Base-by-base conservation (phyloP, 331 rosid species). In the Ulmus americana region DNA sequence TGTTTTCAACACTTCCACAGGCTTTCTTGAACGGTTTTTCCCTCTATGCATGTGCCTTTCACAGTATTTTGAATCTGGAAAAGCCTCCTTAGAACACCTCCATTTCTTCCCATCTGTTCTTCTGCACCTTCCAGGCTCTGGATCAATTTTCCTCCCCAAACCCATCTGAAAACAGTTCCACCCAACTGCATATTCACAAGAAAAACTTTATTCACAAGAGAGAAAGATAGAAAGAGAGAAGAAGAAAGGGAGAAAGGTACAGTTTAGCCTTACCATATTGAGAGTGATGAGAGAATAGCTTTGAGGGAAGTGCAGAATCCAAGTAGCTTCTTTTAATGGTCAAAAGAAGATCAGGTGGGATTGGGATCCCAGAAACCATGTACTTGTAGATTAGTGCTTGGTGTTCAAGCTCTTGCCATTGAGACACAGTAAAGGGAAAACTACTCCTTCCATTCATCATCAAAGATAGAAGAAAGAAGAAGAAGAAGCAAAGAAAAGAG, bases 31-130 rank as follows among this genome's bases (percentile, higher is more conserved):
- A 94, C 99, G 99, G 81, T 90, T 90, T 28, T 94, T 94, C 39
- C 97, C 95, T 85, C 97, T 82, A 55, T 94, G 99, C 99, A 94
- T 94, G 89, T 94, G 99, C 72, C 96, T 94, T 71, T 94, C 96
- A 54, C 97, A 94, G 88, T 94, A 94, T 65, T 94, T 94, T 0
- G 99, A 94, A 78, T 85, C 96, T 45, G 84, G 88, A 70, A 76
- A 94, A 2, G 99, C 99, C 57, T 87, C 97, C 70, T 94, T 94
- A 7, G 99, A 90, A 52, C 97, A 94, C 66, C 99, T 84, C 99
- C 99, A 90, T 74, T 94, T 94, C 57, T 94, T 94, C 5, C 99
- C 99, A 67, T 94, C 99, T 12, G 99, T 94, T 87, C 99, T 87
- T 76, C 97, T 87, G 35, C 99, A 94, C 73, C 99, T 87, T 16